Evolutionary conservation across 768 basidiomycete genomes (phyloP).

Genomic region (Termitomyces sp.): DNA sequence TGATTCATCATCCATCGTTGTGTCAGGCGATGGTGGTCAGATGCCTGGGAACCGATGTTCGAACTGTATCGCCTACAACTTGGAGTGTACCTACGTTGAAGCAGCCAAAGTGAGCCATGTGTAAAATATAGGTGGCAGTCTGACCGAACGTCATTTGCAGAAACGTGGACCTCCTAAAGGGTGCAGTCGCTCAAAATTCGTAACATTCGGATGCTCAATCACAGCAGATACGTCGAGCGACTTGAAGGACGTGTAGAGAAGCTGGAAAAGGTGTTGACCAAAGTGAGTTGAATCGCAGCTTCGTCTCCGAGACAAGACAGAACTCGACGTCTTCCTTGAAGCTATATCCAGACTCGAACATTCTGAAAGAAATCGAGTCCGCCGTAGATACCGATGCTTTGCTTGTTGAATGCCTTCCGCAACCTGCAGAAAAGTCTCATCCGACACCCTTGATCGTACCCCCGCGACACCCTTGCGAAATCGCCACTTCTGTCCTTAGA

Average conservation of each 20-base stretch:
- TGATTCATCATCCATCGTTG: neutral
- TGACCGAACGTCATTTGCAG: constrained; percentile 15
- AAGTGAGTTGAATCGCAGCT: constrained; percentile 22
- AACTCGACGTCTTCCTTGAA: constrained; percentile 16
- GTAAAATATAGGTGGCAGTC: neutral
- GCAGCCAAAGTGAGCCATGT: constrained; percentile 51
- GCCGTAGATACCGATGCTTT: constrained; percentile 12
- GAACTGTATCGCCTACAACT: constrained; percentile 59
- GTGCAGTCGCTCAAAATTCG: constrained; percentile 24
- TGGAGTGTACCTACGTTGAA: constrained; percentile 67
- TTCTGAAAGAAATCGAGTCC: constrained; percentile 51
- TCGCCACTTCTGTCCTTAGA: constrained; percentile 31
- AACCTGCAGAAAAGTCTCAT: neutral
- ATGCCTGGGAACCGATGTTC: constrained; percentile 64
- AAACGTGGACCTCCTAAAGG: constrained; percentile 62
- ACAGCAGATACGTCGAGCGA: constrained; percentile 50
- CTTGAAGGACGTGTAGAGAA: constrained; percentile 57
- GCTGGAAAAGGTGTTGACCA: constrained; percentile 52
- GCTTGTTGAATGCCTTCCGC: constrained; percentile 4
- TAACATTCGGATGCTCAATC: neutral
- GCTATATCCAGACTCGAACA: constrained; percentile 63
- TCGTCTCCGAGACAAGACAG: neutral
- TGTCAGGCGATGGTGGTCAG: constrained; percentile 63
- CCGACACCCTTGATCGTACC: neutral
- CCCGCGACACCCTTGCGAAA: constrained; percentile 16